Evolutionary conservation across 495 filamentous ascomycete genomes (phyloP), one percentile per base, ranked within the genome.

Genomic region (Xylaria castorea): DNA sequence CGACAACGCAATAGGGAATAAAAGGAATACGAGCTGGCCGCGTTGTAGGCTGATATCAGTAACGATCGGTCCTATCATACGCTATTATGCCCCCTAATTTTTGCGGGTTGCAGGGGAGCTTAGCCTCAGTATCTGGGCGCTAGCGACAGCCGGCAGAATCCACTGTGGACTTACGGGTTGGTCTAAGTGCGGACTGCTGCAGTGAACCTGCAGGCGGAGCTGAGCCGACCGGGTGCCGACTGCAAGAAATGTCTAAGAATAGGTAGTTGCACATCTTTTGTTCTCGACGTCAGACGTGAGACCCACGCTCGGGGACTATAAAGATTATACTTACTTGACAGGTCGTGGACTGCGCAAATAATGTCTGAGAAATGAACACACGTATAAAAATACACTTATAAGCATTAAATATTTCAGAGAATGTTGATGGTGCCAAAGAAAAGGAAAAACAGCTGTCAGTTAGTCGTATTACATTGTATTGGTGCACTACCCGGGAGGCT

Each of bases 111-210:
- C 58, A 61, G 58, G 58, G 58, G 58, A 61, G 58, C 58, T 38
- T 61, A 61, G 58, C 58, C 58, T 61, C 58, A 61, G 38, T 61
- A 2, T 61, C 58, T 38, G 9, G 58, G 58, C 58, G 58, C 58
- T 61, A 61, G 58, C 20, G 32, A 22, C 3, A 61, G 58, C 58
- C 58, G 58, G 58, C 58, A 61, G 58, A 60, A 38, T n/a, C 57
- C 57, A 38, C 57, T 11, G 32, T 34, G 57, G 18, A 22, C 36
- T n/a, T 30, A 27, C 50, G 12, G 22, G 51, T n/a, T 30, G 25
- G 51, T 55, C 51, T 30, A 55, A 42, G 51, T 14, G 51, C 51
- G 22, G 51, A 30, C 25, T 55, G 51, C 27, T 55, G 51, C 51
- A 55, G 9, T 2, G 8, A 18, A 12, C 53, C 9, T 32, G 53